Percentiles rank a stretch among this genome's conserved stretches.
Evolutionary conservation across 768 basidiomycete genomes (phyloP).

Genomic region (Rhizopogon vesiculosus): DNA sequence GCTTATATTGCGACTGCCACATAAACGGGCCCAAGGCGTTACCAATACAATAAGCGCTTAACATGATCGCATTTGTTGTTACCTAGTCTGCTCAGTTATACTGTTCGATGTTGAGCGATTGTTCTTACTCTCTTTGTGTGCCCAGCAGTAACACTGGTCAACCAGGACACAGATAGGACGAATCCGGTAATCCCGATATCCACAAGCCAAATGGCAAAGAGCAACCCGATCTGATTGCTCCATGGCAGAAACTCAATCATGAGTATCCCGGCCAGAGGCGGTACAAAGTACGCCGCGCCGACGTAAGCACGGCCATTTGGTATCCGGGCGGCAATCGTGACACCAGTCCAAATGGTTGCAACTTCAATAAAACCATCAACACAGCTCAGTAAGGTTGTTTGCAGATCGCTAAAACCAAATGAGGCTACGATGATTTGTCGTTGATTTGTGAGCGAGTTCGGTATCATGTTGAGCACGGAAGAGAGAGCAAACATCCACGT

Average conservation of each 20-base stretch:
- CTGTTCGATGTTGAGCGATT: background rate
- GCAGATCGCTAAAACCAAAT: slow-evolving; percentile 58
- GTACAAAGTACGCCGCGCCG: slow-evolving; percentile 53
- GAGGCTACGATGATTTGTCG: slow-evolving; percentile 57
- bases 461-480: slow-evolving; percentile 54
- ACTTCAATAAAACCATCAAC: slow-evolving; percentile 66
- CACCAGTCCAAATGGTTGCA: slow-evolving; percentile 64
- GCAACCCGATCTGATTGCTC: slow-evolving; percentile 58
- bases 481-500: slow-evolving; percentile 76
- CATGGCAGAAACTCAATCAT: slow-evolving; percentile 63
- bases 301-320: slow-evolving; percentile 60
- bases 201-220: slow-evolving; percentile 38
- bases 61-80: slow-evolving; percentile 61
- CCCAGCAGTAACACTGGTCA: slow-evolving; percentile 60
- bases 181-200: slow-evolving; percentile 56
- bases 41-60: slow-evolving; percentile 63
- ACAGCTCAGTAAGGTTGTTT: slow-evolving; percentile 67
- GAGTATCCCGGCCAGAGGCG: slow-evolving; percentile 58
- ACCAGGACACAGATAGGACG: slow-evolving; percentile 58
- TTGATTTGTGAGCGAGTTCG: slow-evolving; percentile 72
- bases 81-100: slow-evolving; percentile 9
- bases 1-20: slow-evolving; percentile 68
- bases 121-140: slow-evolving; percentile 67
- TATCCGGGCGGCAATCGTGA: slow-evolving; percentile 49
- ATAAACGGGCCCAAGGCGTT: slow-evolving; percentile 71